phyloP scores from a whole-genome alignment of 192 early-diverging fungal species.

The Backusella tuberculispora region DNA sequence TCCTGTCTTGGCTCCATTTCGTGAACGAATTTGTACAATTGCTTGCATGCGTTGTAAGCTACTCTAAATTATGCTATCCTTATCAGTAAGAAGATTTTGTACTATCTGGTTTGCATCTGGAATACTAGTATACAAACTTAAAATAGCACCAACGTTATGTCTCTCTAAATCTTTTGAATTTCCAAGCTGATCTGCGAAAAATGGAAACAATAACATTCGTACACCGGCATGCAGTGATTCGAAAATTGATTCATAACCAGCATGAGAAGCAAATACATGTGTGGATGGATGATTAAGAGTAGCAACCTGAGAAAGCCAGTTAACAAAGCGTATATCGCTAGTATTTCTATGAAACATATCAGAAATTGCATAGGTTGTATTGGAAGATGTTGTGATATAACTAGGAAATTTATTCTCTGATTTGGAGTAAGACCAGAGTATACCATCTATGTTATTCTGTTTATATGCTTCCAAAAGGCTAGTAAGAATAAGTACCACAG shows the following conservation, averaged over 20 bases:
- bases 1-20: conserved; percentile 6
- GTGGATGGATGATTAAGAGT: conserved; percentile 33
- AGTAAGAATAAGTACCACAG: conserved; percentile 24
- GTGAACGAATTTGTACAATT: conserved; percentile 26
- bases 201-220: conserved; percentile 36
- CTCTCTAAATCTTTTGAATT: conserved; percentile 1
- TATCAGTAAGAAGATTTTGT: neutral
- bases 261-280: conserved; percentile 33
- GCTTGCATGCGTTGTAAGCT: neutral
- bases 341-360: neutral
- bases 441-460: conserved; percentile 32
- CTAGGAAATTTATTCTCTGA: neutral
- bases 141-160: neutral
- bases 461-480: conserved; percentile 23
- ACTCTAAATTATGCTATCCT: neutral
- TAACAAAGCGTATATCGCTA: neutral
- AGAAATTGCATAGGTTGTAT: neutral
- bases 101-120: neutral
- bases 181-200: conserved; percentile 32
- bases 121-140: neutral
- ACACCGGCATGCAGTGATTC: conserved; percentile 38
- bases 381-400: neutral
- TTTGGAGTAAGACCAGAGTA: conserved; percentile 32
- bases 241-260: conserved; percentile 30
- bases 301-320: conserved; percentile 38